Evolutionary conservation across 1,284 basidiomycete species (phyloP).

Genomic region (Xerocomus minutiporus): DNA sequence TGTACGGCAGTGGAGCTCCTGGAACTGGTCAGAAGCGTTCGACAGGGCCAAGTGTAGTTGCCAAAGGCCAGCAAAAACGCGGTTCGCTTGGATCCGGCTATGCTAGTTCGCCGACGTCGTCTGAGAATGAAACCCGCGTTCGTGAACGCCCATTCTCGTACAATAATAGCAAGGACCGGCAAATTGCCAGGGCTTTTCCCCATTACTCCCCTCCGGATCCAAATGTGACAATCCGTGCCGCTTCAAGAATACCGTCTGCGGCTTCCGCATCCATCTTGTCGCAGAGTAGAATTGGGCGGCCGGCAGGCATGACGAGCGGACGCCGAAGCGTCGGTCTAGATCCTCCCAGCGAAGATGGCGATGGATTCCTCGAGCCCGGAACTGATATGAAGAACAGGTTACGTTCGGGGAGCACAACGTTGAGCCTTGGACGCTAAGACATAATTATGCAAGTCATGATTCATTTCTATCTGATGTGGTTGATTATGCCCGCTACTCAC

Average conservation of each 20-base stretch:
- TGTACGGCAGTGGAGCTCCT: slow-evolving; percentile 40
- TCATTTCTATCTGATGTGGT: slow-evolving; percentile 9
- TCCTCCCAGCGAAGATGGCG: slow-evolving; percentile 29
- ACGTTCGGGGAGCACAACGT: slow-evolving; percentile 36
- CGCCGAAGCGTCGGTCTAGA: slow-evolving; percentile 43
- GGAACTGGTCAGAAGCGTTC: slow-evolving; percentile 55
- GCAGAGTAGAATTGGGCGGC: slow-evolving; percentile 66
- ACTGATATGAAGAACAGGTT: slow-evolving; percentile 22
- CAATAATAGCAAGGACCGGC: slow-evolving; percentile 36
- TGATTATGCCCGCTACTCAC: slow-evolving; percentile 12
- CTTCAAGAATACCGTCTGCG: slow-evolving; percentile 39
- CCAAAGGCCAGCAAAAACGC: slow-evolving; percentile 48
- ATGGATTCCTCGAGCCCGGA: slow-evolving; percentile 17
- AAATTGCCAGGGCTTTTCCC: slow-evolving; percentile 36
- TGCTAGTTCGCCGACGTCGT: slow-evolving; percentile 30
- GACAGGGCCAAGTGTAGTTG: slow-evolving; percentile 41
- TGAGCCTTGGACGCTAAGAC: slow-evolving; percentile 20
- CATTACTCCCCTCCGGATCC: slow-evolving; percentile 39
- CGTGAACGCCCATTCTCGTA: slow-evolving; percentile 38
- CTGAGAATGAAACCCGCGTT: slow-evolving; percentile 26
- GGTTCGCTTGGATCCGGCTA: slow-evolving; percentile 53
- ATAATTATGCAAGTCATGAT: slow-evolving; percentile 14
- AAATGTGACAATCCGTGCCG: slow-evolving; percentile 50
- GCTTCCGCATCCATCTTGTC: slow-evolving; percentile 34
- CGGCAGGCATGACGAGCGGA: slow-evolving; percentile 38